Evolutionary conservation across 345 rosid genomes (phyloP), one percentile per base, ranked within the genome.

Genomic region (Stellera chamaejasme): DNA sequence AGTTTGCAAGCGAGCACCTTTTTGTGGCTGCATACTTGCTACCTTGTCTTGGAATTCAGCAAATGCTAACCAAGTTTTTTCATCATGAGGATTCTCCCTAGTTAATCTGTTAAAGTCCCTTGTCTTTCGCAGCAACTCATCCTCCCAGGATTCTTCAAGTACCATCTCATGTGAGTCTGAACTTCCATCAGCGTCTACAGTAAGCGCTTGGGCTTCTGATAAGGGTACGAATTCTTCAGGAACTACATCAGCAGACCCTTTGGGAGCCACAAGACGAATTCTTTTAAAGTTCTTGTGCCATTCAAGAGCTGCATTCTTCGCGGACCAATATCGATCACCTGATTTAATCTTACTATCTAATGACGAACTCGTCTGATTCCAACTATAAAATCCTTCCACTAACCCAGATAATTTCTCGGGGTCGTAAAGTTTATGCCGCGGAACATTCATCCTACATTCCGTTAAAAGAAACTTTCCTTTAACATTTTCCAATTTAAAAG

Each of bases 111-210:
- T 93, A 46, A 87, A 89, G 52, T 84, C 91, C 52, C 86, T 72
- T 0, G 97, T 93, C 72, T 78, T 93, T 28, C 79, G 79, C 26
- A 87, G 64, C 66, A 89, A 73, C 59, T 89, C 85, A 70, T 93
- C 99, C 56, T 93, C 99, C 97, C 99, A 93, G 4, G 99, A 93
- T 69, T 80, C 90, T 77, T 77, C 96, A 28, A 82, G 27, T 61
- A 68, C 12, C 46, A 70, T 67, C 49, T 71, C 54, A 26, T 56
- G 69, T 12, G 69, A 43, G 10, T 50, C 27, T 4, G 71, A 66
- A 69, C 62, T 57, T 15, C 47, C 64, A 61, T 69, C 78, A 14
- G 45, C 71, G 48, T 43, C 56, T 26, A 70, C 84, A 55, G 15
- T 56, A 4, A 67, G 72, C 28, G 68, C 39, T 51, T 74, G 62